Evolutionary conservation across 2,329 filamentous ascomycete genomes (phyloP).

Genomic region (Ilyonectria mors-panacis): DNA sequence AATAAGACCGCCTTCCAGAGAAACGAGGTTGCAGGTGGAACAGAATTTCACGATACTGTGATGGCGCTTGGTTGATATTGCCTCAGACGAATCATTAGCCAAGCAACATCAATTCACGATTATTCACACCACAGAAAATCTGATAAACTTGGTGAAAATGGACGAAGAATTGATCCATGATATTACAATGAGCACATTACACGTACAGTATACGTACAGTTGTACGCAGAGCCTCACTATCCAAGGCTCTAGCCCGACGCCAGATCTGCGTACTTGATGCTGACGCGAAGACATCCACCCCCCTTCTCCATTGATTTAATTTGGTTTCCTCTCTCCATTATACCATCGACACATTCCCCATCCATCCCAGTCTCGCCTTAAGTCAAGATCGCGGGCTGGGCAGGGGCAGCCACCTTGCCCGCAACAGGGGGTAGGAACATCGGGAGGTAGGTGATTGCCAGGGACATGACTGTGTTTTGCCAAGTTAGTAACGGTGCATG

Average conservation of each 20-base stretch:
- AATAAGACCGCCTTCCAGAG: background rate
- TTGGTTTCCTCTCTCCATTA: background rate
- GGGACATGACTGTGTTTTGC: slow-evolving; percentile 68
- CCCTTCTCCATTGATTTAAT: background rate
- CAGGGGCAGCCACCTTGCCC: slow-evolving; percentile 44
- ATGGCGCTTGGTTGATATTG: too few species aligned
- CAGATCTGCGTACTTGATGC: background rate
- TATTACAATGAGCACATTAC: slow-evolving; percentile 27
- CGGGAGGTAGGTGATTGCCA: slow-evolving; percentile 67
- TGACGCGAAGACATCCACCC: background rate
- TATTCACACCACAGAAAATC: too few species aligned
- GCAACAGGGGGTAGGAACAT: slow-evolving; percentile 63
- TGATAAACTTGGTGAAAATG: background rate
- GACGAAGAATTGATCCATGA: slow-evolving; percentile 8
- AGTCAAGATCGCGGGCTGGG: slow-evolving; percentile 46
- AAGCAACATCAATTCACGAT: too few species aligned
- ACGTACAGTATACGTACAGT: slow-evolving; percentile 19
- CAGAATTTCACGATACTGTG: too few species aligned
- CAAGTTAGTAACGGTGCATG: slow-evolving; percentile 29
- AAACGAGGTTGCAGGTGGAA: too few species aligned
- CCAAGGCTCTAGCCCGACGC: background rate
- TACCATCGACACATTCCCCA: too few species aligned
- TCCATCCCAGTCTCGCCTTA: slow-evolving; percentile 26
- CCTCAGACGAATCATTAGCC: too few species aligned
- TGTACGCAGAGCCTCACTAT: slow-evolving; percentile 8